Percentiles rank a stretch among this genome's conserved stretches.
phyloP scores from a whole-genome alignment of 306 rosid species.

The Gynostemma pentaphyllum region DNA sequence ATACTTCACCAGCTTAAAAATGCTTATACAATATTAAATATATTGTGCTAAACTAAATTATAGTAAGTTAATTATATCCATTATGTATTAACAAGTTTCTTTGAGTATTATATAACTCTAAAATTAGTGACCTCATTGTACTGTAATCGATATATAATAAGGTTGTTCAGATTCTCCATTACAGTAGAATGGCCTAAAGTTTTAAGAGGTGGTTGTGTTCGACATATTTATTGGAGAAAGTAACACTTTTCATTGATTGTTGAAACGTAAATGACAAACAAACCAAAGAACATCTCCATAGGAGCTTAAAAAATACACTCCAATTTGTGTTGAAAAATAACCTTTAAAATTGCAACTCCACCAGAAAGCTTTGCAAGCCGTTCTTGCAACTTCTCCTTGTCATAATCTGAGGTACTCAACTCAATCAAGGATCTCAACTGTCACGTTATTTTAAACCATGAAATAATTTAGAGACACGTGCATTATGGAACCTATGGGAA shows the following conservation, averaged over 20 bases:
- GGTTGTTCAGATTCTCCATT: not conserved
- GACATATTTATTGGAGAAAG: too few relatives aligned
- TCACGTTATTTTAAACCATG: not conserved
- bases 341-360: constrained; percentile 47
- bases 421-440: constrained; percentile 38
- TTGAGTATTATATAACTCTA: not conserved
- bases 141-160: not conserved
- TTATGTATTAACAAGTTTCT: not conserved
- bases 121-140: not conserved
- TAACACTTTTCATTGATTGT: too few relatives aligned
- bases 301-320: too few relatives aligned
- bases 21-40: not conserved
- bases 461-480: not conserved
- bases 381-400: constrained; percentile 39
- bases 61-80: not conserved
- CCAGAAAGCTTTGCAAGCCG: constrained; percentile 43
- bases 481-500: not conserved
- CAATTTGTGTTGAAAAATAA: not conserved
- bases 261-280: too few relatives aligned
- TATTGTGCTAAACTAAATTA: not conserved
- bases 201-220: too few relatives aligned
- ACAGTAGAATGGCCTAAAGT: not conserved
- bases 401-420: constrained; percentile 42
- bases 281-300: too few relatives aligned
- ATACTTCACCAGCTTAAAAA: not conserved